Evolutionary conservation across 2,329 filamentous ascomycete species (phyloP), one percentile per base, ranked within the genome.

Genomic region (Phialocephala sp.): DNA sequence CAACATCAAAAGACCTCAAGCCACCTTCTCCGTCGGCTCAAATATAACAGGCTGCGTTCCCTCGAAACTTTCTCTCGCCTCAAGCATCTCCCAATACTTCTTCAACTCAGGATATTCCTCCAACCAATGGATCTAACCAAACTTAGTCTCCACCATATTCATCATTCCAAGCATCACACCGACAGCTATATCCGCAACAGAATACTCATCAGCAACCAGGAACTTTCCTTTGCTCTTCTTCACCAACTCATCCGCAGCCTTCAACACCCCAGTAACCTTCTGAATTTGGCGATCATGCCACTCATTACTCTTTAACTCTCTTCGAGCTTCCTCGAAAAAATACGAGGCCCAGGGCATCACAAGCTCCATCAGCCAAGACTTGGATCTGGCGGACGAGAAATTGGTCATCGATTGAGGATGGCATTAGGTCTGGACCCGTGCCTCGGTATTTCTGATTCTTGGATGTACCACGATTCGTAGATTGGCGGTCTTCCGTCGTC

Each of bases 391-490:
- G 18, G 4, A 61, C 66, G 14, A 62, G 47, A 22, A 66, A 36
- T 39, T 68, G 64, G 22, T 66, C 64, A 20, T 66, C 66, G 18
- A 64, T 12, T 6, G 14, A 27, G 5, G 60, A 39, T 1, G 63
- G 63, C 63, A 66, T 69, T 22, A 67, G 55, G 8, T 54, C 32
- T 2, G 65, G 65, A 27, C 65, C 67, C 15, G 54, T 54, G n/a
- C 54, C 62, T 37, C 45, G 36, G 57, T 68, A 68, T 35, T 68
- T 66, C 52, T 59, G 60, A 68, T 32, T 66, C 66, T 57, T 68
- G 66, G 52, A 68, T 65, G 32, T 61, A 68, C 66, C 66, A 66
- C 6, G 61, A 64, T 35, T 66, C 66, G 37, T 68, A 68, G 20
- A 68, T 64, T 3, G 66, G 66, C 5, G 61, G 50, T 15, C 45